Base-by-base conservation (phyloP, 768 basidiomycete genomes). In the Rhodotorula sphaerocarpa region DNA sequence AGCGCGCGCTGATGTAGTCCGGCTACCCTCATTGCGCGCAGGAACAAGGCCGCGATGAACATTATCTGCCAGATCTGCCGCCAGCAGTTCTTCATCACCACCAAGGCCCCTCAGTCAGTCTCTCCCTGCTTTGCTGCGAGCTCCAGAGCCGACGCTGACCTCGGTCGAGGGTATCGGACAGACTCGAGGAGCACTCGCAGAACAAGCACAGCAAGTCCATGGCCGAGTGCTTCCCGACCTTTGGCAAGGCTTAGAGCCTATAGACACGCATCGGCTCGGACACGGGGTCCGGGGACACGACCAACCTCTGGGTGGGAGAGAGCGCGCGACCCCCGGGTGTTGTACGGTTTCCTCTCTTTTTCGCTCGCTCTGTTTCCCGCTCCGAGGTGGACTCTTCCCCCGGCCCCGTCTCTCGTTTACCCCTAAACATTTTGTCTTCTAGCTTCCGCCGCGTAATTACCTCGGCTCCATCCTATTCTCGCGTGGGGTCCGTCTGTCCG, bases 21-120 rank as follows among this genome's bases (percentile, higher is more conserved):
- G 15, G 7, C 48, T 48, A 21, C 31, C 33, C 3, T n/a, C 45
- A n/a, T 15, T 23, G 25, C n/a, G 5, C 36, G 34, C 54, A 64
- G 63, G 6, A 65, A 65, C 58, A 39, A 42, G 31, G 46, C 54
- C 21, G 50, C 58, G 31, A 51, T 65, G 58, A 59, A 44, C 25
- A 36, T 60, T 34, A 65, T 59, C 44, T 65, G 63, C 48, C 56
- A 55, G 36, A 43, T 52, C n/a, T 65, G 63, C 55, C 59, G 59
- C 57, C 44, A 44, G 54, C 33, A 18, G 21, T 50, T 59, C 39
- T 65, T 65, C 58, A 55, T 65, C 43, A 44, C 42, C 27, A 59
- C 50, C 48, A 50, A 50, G 48, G 48, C 30, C 9, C 48, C 28
- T 15, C 14, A 27, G 11, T 46, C 45, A 28, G 7, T 9, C 7